Conservation (phyloP, 176 grass and related monocot genomes). For the Cocos nucifera region DNA sequence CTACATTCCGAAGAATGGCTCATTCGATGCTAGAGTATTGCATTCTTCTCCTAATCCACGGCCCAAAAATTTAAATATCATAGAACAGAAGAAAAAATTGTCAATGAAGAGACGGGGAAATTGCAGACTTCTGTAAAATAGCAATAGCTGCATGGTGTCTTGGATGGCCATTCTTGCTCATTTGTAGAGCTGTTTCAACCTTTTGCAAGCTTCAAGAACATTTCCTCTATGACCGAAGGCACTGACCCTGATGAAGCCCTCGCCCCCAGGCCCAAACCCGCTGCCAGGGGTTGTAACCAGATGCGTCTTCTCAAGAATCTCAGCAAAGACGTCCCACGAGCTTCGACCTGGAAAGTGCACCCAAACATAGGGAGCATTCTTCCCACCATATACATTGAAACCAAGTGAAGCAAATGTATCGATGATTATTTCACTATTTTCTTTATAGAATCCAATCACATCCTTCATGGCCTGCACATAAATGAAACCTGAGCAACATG, state of each 20-base stretch:
- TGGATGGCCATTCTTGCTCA: slow-evolving; percentile 3
- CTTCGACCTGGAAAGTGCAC: slow-evolving; percentile 77
- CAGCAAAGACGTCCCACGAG: slow-evolving; percentile 80
- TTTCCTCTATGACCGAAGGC: slow-evolving; percentile 74
- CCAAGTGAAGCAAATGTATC: slow-evolving; percentile 74
- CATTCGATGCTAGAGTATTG: too few species aligned
- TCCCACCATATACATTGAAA: slow-evolving; percentile 77
- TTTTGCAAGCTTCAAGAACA: slow-evolving; percentile 52
- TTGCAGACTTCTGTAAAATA: too few species aligned
- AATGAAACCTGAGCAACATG: too few species aligned
- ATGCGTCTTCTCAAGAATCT: slow-evolving; percentile 77
- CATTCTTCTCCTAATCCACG: too few species aligned
- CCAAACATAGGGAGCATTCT: slow-evolving; percentile 94
- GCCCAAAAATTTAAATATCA: too few species aligned
- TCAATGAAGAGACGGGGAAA: too few species aligned
- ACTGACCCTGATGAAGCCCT: slow-evolving; percentile 82
- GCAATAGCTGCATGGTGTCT: too few species aligned
- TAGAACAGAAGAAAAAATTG: too few species aligned
- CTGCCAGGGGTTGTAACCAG: slow-evolving; percentile 87
- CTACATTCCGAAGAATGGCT: too few species aligned
- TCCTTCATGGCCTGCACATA: slow-evolving; percentile 30
- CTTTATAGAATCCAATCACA: slow-evolving; percentile 72
- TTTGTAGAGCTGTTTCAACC: slow-evolving; percentile 53
- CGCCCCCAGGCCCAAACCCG: slow-evolving; percentile 78
- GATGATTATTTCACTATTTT: slow-evolving; percentile 79